Evolutionary conservation across 2,329 filamentous ascomycete species (phyloP), one percentile per base, ranked within the genome.

Genomic region (Calonectria hawksworthii): DNA sequence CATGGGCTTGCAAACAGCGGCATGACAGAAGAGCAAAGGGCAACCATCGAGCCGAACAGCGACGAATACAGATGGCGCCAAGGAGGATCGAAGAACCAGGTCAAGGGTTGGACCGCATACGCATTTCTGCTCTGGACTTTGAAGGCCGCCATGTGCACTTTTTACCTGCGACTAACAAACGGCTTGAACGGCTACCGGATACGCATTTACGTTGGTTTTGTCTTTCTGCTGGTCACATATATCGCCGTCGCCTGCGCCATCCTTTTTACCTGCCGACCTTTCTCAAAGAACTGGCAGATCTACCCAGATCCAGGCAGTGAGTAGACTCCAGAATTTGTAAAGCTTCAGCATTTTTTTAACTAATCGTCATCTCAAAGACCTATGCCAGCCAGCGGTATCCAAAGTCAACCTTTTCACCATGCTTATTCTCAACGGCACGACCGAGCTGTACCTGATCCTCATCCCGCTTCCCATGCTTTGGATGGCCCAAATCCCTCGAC

Each of bases 41-140:
- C 79, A 4, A 75, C 80, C 1, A 82, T 90, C 7, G 82, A 83
- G 9, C 85, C 86, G 0, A 70, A 80, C 11, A 87, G 86, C 1
- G 76, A 84, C 41, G 87, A 89, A 77, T 88, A 85, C 73, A 75
- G 70, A 11, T 76, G 30, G 51, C 75, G 89, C 11, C 85, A 89
- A 5, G 85, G 84, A 14, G 89, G 89, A 0, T 89, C 88, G 23
- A 90, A 90, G 78, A 87, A 87, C 0, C 89, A 90, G 72, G 80
- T 91, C 9, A 79, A 87, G 1, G 89, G 89, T 16, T 90, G 89
- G 87, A 85, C 85, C 21, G 80, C 89, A 26, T 91, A 91, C 73
- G 87, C 86, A 1, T 82, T 86, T 1, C 79, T 90, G 8, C 77
- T 91, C 6, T 91, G 89, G 89, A 77, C 86, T 13, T 76, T 90